A percentile compares a stretch with the other conserved stretches of the same genome.
These are phyloP conservation scores for Hyphopichia burtonii DNA, from an alignment of 1,139 yeast genomes.

Conservation along the genomic window DNA sequence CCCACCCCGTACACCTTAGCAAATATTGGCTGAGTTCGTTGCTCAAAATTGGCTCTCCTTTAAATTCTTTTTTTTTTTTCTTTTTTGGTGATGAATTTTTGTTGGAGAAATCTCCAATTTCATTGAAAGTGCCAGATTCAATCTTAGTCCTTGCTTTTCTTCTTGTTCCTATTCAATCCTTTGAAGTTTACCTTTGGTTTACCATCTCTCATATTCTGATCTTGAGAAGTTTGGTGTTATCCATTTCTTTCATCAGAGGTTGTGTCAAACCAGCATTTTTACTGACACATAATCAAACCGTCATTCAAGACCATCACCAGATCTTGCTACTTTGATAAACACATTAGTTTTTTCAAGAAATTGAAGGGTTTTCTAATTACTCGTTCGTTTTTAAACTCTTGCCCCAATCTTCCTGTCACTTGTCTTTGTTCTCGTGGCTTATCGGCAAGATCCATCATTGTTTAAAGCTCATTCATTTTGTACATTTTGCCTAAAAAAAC, in stretches of 20 bases:
- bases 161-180: neutral
- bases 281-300: too few relatives aligned
- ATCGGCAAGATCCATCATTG: neutral
- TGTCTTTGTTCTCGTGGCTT: neutral
- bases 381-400: neutral
- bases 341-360: too few relatives aligned
- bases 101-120: neutral
- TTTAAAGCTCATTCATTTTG: neutral
- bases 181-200: neutral
- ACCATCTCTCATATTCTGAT: too few relatives aligned
- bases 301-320: too few relatives aligned
- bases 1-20: neutral
- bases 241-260: too few relatives aligned
- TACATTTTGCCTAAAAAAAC: neutral
- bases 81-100: too few relatives aligned
- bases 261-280: too few relatives aligned
- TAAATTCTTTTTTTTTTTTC: neutral
- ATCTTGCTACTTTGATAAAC: too few relatives aligned
- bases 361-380: neutral
- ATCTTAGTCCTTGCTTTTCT: neutral
- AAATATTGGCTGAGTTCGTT: neutral
- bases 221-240: too few relatives aligned
- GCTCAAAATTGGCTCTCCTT: neutral
- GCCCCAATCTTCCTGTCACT: neutral
- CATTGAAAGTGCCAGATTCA: neutral